phyloP scores from a whole-genome alignment of 495 filamentous ascomycete species.

The Astrothelium subdiscretum region DNA sequence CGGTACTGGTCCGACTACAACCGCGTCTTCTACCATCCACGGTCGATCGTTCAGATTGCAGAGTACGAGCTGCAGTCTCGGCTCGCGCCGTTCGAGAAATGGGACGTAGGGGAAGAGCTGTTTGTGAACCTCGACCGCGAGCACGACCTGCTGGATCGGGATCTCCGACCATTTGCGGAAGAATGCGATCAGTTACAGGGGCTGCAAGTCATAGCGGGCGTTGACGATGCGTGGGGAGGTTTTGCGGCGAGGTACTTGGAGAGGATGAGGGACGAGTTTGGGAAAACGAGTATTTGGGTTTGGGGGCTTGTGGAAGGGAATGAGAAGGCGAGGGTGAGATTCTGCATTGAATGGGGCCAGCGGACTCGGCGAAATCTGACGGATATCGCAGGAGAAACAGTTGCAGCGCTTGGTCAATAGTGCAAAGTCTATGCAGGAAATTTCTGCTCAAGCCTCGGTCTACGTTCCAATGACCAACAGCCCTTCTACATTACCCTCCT shows the following conservation, averaged over 20 bases:
- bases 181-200: slow-evolving; percentile 90
- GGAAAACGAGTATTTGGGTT: slow-evolving; percentile 72
- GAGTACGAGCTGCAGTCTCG: slow-evolving; percentile 72
- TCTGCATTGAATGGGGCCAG: too few species aligned
- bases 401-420: slow-evolving; percentile 40
- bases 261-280: slow-evolving; percentile 75
- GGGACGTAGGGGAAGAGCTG: slow-evolving; percentile 67
- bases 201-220: slow-evolving; percentile 63
- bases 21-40: slow-evolving; percentile 81
- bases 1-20: slow-evolving; percentile 96
- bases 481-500: slow-evolving; percentile 43
- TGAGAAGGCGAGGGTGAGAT: slow-evolving; percentile 2
- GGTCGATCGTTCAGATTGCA: slow-evolving; percentile 75
- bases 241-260: slow-evolving; percentile 74
- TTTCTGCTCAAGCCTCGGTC: slow-evolving; percentile 59
- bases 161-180: slow-evolving; percentile 75
- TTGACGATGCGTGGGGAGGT: slow-evolving; percentile 90
- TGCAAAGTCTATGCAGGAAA: slow-evolving; percentile 53
- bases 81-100: slow-evolving; percentile 74
- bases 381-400: slow-evolving; percentile 14
- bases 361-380: background rate
- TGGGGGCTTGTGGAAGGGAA: slow-evolving; percentile 57
- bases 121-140: slow-evolving; percentile 74
- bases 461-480: slow-evolving; percentile 67
- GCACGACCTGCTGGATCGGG: slow-evolving; percentile 76